These are phyloP conservation scores for Phytophthora sojae DNA, from an alignment of 352 stramenopile species.

Conservation along the genomic window DNA sequence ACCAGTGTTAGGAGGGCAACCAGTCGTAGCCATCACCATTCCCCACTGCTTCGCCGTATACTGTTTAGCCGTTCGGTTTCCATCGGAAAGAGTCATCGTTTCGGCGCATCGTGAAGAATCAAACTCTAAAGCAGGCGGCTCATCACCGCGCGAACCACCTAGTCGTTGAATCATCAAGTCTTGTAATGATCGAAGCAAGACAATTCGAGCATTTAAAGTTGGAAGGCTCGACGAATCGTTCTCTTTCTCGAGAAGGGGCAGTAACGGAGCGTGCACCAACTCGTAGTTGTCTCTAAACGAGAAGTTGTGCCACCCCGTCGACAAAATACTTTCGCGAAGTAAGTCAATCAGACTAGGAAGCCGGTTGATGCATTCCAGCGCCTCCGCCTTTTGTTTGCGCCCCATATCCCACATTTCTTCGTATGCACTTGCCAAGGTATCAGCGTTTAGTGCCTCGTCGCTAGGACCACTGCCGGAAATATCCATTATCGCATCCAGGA, in stretches of 20 bases:
- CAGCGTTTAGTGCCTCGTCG: constrained; percentile 53
- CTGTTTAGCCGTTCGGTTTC: constrained; percentile 87
- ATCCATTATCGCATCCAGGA: constrained; percentile 60
- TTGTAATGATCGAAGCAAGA: constrained; percentile 84
- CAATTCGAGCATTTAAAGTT: constrained; percentile 54
- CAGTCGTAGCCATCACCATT: constrained; percentile 90
- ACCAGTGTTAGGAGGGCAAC: constrained; percentile 83
- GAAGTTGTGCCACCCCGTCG: constrained; percentile 59
- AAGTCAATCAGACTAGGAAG: constrained; percentile 67
- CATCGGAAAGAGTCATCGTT: constrained; percentile 89
- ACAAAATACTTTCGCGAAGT: constrained; percentile 74
- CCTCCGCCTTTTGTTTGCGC: constrained; percentile 66
- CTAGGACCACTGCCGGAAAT: constrained; percentile 31
- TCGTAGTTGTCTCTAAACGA: constrained; percentile 71
- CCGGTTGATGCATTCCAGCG: constrained; percentile 73
- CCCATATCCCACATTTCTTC: constrained; percentile 76
- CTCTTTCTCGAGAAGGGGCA: constrained; percentile 68
- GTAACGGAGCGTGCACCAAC: constrained; percentile 68
- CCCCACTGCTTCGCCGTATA: constrained; percentile 93
- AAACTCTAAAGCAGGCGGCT: constrained; percentile 86
- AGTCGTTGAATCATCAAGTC: constrained; percentile 87
- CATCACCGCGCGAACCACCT: constrained; percentile 74
- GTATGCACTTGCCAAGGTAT: constrained; percentile 69
- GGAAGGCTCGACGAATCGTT: constrained; percentile 19
- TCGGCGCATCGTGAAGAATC: constrained; percentile 87